Evolutionary conservation across 164 flowering plant genomes (phyloP), one percentile per base, ranked within the genome.

Genomic region (Annona squamosa): DNA sequence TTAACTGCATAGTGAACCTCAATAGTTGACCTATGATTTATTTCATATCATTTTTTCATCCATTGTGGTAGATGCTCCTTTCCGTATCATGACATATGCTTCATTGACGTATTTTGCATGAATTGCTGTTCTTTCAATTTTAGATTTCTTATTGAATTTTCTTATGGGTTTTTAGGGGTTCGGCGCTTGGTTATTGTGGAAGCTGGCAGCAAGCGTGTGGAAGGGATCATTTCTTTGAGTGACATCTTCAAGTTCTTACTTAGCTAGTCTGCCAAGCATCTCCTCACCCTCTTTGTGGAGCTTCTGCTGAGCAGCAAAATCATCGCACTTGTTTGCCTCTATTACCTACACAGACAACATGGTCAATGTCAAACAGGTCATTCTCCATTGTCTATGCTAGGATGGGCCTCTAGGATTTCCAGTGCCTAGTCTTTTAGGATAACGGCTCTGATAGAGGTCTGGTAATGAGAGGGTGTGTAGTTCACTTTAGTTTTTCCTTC

Each of bases 131-230:
- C 59, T 52, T 1, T 52, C 59, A 52, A 9, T 52, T 52, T 5
- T 52, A 16, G 59, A 52, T 52, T 10, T 52, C 59, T 52, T 52
- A 16, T 52, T 10, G 9, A 52, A 52, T 52, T 16, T 16, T 52
- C 59, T 62, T 48, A 67, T 70, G 48, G 63, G 56, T 79, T 78
- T 26, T 79, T 86, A 94, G 98, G 97, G 68, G 91, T 94, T 44
- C 85, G 97, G 68, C 87, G 93, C 61, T 82, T 94, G 69, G 81
- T 94, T 41, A 77, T 94, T 56, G 98, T 94, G 74, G 98, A 94
- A 77, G 97, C 98, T 72, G 98, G 98, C 47, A 94, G 92, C 83
- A 92, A 90, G 82, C 93, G 94, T 2, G 97, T 92, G 5, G 94
- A 94, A 84, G 98, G 97, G 70, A 87, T 94, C 63, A 76, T 94